A percentile compares a stretch with the other conserved stretches of the same genome.
These are phyloP conservation scores for Hypoxylon sp. DNA, from an alignment of 2,329 filamentous ascomycete genomes.

Conservation along the genomic window DNA sequence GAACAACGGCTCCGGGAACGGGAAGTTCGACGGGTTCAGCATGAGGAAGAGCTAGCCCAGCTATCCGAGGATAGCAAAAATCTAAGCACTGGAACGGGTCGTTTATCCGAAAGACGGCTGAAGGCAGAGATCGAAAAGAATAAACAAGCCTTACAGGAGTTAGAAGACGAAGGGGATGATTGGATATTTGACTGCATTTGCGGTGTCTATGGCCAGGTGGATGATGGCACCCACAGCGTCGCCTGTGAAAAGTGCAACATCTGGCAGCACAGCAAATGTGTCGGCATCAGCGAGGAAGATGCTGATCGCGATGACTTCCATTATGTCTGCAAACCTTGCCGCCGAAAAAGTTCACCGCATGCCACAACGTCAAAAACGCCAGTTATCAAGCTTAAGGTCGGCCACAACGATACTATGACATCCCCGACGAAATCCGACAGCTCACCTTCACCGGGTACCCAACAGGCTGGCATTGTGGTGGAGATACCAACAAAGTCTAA, in stretches of 20 bases:
- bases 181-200: slow-evolving; percentile 98
- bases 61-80: slow-evolving; percentile 79
- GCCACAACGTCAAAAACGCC: slow-evolving; percentile 67
- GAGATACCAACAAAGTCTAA: slow-evolving; percentile 36
- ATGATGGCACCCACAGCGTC: slow-evolving; percentile 93
- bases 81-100: slow-evolving; percentile 61
- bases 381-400: slow-evolving; percentile 64
- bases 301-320: slow-evolving; percentile 88
- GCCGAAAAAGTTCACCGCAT: slow-evolving; percentile 64
- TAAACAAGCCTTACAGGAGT: slow-evolving; percentile 76
- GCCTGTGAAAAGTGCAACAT: slow-evolving; percentile 93
- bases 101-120: slow-evolving; percentile 81
- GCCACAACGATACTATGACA: slow-evolving; percentile 41
- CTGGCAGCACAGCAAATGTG: slow-evolving; percentile 96
- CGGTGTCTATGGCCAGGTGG: slow-evolving; percentile 88
- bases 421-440: slow-evolving; percentile 38
- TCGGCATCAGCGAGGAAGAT: slow-evolving; percentile 79
- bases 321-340: slow-evolving; percentile 84
- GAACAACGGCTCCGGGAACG: slow-evolving; percentile 88
- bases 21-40: slow-evolving; percentile 80
- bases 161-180: slow-evolving; percentile 75
- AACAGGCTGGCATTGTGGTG: slow-evolving; percentile 26
- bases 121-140: slow-evolving; percentile 83
- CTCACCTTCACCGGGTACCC: slow-evolving; percentile 31
- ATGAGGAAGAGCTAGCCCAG: slow-evolving; percentile 83